A percentile compares a stretch with the other conserved stretches of the same genome.
These are phyloP conservation scores for Candida sonorensis DNA, from an alignment of 805 yeast species.

Conservation along the genomic window DNA sequence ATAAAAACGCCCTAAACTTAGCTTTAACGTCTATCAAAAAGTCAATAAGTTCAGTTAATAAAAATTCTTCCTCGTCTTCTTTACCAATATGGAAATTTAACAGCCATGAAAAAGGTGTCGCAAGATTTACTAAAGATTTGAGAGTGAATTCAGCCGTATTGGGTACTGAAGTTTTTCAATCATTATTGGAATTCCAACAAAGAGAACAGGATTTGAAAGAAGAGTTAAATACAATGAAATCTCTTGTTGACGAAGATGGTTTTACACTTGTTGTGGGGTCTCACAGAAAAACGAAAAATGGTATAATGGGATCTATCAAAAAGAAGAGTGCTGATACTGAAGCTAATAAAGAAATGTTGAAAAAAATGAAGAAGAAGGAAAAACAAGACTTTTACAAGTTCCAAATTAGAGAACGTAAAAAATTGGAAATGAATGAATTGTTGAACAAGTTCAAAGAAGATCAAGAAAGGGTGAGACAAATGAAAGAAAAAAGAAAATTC, in stretches of 20 bases:
- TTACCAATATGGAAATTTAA: slow-evolving; percentile 35
- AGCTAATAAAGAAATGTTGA: slow-evolving; percentile 30
- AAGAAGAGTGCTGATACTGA: slow-evolving; percentile 22
- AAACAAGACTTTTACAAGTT: slow-evolving; percentile 91
- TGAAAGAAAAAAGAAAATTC: slow-evolving; percentile 78
- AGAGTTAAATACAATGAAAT: slow-evolving; percentile 46
- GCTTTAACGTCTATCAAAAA: slow-evolving; percentile 61
- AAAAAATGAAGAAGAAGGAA: slow-evolving; percentile 62
- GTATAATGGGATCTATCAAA: slow-evolving; percentile 48
- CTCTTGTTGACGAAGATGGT: slow-evolving; percentile 85
- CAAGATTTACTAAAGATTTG: slow-evolving; percentile 37
- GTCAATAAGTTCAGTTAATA: too few species aligned
- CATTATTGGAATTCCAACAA: slow-evolving; percentile 60
- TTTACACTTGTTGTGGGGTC: slow-evolving; percentile 86
- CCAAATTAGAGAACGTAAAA: slow-evolving; percentile 91
- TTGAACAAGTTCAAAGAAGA: slow-evolving; percentile 81
- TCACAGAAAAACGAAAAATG: slow-evolving; percentile 74
- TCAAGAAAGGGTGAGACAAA: slow-evolving; percentile 72
- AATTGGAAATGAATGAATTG: slow-evolving; percentile 84
- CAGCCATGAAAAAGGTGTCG: slow-evolving; percentile 25
- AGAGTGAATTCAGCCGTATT: slow-evolving; percentile 45
- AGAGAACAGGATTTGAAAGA: slow-evolving; percentile 60
- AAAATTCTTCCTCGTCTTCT: too few species aligned
- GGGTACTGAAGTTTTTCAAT: slow-evolving; percentile 48
- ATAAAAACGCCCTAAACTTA: slow-evolving; percentile 55